Conservation (phyloP, 306 rosid genomes). For the Trichosanthes cucumerina region DNA sequence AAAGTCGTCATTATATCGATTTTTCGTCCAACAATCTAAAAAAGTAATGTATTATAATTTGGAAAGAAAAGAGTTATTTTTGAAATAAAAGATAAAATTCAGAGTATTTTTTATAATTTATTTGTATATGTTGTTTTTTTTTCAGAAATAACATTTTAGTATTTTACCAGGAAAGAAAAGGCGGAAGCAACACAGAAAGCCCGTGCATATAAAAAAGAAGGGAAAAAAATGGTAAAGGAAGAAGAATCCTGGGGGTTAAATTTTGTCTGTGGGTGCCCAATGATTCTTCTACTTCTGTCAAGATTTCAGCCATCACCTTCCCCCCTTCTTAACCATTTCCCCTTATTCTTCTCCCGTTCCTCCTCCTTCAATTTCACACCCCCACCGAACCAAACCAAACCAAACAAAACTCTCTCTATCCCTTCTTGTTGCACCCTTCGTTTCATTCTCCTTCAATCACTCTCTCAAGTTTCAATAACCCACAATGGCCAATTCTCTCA, state of each 20-base stretch:
- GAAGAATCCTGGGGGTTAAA: background rate
- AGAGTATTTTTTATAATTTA: too few relatives aligned
- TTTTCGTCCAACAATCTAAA: too few relatives aligned
- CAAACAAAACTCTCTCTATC: background rate
- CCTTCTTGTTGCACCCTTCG: background rate
- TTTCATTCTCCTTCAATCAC: background rate
- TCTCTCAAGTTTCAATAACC: background rate
- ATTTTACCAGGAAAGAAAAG: too few relatives aligned
- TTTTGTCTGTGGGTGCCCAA: constrained; percentile 7
- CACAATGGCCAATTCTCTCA: constrained; percentile 1
- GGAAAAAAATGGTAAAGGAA: background rate
- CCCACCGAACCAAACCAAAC: background rate
- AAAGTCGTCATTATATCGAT: too few relatives aligned
- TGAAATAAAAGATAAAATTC: too few relatives aligned
- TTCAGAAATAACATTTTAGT: too few relatives aligned
- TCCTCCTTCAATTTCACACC: background rate
- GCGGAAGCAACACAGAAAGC: background rate
- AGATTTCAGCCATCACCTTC: background rate
- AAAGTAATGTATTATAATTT: too few relatives aligned
- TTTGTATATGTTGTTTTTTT: too few relatives aligned
- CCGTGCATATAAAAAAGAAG: background rate
- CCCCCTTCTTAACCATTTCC: background rate
- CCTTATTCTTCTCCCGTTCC: background rate
- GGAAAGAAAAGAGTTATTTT: too few relatives aligned
- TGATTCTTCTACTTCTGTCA: constrained; percentile 5